These are phyloP conservation scores for Phanerochaete carnosa DNA, from an alignment of 768 basidiomycete species.

Conservation along the genomic window DNA sequence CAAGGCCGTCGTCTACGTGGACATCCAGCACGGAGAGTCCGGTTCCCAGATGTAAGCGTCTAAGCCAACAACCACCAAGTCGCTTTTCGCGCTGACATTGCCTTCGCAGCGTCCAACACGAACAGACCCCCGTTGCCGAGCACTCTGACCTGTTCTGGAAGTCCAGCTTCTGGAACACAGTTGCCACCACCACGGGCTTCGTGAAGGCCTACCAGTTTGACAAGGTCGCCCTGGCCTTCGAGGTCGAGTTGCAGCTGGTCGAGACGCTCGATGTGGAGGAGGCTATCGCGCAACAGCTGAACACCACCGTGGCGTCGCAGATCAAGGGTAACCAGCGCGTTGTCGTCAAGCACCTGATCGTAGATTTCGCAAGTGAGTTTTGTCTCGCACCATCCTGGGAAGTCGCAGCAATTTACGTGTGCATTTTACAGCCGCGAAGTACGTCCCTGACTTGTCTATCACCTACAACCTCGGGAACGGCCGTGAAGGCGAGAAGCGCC, in stretches of 20 bases:
- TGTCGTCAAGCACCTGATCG: conserved; percentile 13
- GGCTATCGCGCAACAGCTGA: background rate
- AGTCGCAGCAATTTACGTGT: background rate
- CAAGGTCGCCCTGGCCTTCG: conserved; percentile 17
- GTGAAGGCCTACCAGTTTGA: background rate
- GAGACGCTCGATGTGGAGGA: conserved; percentile 5
- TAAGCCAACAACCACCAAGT: background rate
- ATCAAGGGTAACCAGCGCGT: background rate
- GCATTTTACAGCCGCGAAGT: conserved; percentile 9
- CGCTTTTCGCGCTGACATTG: background rate
- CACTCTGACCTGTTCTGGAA: background rate
- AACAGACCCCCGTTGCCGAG: background rate
- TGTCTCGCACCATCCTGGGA: background rate
- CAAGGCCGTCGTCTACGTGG: conserved; percentile 15
- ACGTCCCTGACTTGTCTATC: conserved; percentile 14
- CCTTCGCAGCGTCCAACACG: background rate
- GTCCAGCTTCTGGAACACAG: background rate
- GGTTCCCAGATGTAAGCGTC: conserved; percentile 1
- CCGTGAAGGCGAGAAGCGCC: background rate
- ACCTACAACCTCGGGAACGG: conserved; percentile 6
- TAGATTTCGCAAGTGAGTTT: conserved; percentile 11
- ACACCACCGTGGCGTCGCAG: background rate
- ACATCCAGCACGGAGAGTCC: conserved; percentile 6
- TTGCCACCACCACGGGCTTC: background rate
- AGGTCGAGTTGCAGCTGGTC: conserved; percentile 18